Conservation (phyloP, 192 early-diverging fungal genomes). For the Backusella westeae region DNA sequence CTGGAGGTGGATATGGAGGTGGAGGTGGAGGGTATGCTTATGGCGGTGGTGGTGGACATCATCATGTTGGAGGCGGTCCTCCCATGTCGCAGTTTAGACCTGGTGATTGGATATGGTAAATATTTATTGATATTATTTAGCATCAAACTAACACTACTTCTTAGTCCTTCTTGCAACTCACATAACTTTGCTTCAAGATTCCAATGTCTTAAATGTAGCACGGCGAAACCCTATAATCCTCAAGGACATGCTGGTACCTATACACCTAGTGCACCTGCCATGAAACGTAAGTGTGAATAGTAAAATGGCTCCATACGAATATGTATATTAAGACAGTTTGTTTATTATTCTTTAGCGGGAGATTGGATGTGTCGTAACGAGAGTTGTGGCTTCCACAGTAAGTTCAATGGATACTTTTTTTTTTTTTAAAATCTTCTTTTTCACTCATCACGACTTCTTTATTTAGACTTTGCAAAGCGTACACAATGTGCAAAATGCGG, state of each 20-base stretch:
- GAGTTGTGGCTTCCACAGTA: slow-evolving; percentile 54
- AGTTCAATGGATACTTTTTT: background rate
- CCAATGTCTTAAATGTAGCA: slow-evolving; percentile 56
- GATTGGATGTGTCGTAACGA: slow-evolving; percentile 66
- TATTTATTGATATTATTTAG: background rate
- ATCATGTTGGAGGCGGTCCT: slow-evolving; percentile 21
- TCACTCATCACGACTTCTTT: background rate
- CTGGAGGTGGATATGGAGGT: slow-evolving; percentile 15
- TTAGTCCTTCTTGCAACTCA: slow-evolving; percentile 52
- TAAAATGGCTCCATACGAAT: too few species aligned
- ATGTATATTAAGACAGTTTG: too few species aligned
- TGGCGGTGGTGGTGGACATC: slow-evolving; percentile 31
- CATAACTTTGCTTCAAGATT: slow-evolving; percentile 71
- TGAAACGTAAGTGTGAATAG: background rate
- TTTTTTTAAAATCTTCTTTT: too few species aligned
- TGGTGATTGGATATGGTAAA: slow-evolving; percentile 67
- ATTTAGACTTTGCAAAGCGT: slow-evolving; percentile 52
- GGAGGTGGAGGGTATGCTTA: slow-evolving; percentile 32
- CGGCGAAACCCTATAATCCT: slow-evolving; percentile 42
- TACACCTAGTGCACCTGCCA: slow-evolving; percentile 14
- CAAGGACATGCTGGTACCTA: slow-evolving; percentile 11
- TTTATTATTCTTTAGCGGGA: slow-evolving; percentile 21
- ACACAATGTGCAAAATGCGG: slow-evolving; percentile 55
- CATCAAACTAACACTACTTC: background rate
- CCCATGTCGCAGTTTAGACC: slow-evolving; percentile 48